These are phyloP conservation scores for Pythium sukuiense DNA, from an alignment of 352 stramenopile genomes.

Conservation along the genomic window DNA sequence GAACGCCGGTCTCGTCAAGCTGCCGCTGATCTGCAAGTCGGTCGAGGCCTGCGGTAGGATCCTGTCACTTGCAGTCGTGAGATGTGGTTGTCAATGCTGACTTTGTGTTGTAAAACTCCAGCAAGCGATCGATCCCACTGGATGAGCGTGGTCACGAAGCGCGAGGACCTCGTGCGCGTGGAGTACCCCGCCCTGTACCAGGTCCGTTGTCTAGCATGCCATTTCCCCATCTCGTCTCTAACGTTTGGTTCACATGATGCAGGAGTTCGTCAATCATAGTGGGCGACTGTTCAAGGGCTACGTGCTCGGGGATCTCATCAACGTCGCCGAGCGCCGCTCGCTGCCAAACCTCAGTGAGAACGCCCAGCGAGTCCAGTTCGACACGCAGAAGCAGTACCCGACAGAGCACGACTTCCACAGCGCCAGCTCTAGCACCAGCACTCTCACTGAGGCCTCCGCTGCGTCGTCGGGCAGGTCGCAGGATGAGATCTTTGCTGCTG, in stretches of 20 bases:
- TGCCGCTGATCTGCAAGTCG: constrained; percentile 85
- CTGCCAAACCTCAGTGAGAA: constrained; percentile 63
- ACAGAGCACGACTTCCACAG: constrained; percentile 61
- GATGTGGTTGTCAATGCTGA: not conserved
- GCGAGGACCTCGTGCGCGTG: constrained; percentile 54
- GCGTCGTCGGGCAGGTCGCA: constrained; percentile 27
- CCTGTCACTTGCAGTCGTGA: not conserved
- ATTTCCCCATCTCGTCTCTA: too few species aligned
- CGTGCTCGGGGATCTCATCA: constrained; percentile 72
- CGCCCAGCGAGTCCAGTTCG: constrained; percentile 68
- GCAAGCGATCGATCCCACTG: constrained; percentile 78
- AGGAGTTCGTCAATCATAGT: constrained; percentile 87
- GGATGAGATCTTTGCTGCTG: constrained; percentile 52
- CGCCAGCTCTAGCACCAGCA: not conserved
- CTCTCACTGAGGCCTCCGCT: not conserved
- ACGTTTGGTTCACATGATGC: not conserved
- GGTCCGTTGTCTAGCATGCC: constrained; percentile 26
- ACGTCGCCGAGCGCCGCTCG: constrained; percentile 73
- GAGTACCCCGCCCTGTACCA: constrained; percentile 70
- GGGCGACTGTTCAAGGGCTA: constrained; percentile 82
- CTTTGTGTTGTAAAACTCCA: constrained; percentile 21
- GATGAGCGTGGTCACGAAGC: constrained; percentile 81
- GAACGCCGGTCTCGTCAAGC: constrained; percentile 35
- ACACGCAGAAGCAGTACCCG: constrained; percentile 81
- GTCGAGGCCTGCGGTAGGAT: constrained; percentile 78